Conservation (phyloP, 192 early-diverging fungal genomes). For the Radiomyces spectabilis region DNA sequence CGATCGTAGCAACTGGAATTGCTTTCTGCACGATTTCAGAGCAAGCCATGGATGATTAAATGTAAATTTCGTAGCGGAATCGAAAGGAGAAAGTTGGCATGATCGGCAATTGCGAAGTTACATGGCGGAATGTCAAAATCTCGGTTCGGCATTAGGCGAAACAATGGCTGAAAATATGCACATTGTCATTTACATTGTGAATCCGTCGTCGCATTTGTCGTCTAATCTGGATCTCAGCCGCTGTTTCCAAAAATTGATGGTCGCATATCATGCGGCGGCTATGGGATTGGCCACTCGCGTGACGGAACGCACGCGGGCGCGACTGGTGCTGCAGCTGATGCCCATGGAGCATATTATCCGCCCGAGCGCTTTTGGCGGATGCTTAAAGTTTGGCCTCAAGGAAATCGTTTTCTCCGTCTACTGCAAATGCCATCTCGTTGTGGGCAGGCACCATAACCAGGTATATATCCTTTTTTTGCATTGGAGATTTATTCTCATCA, state of each 20-base stretch:
- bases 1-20: too few relatives aligned
- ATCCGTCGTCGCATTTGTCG: conserved; percentile 37
- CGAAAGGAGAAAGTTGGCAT: conserved; percentile 25
- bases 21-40: too few relatives aligned
- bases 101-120: conserved; percentile 39
- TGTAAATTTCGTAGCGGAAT: conserved; percentile 15
- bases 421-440: conserved; percentile 34
- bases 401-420: conserved; percentile 50
- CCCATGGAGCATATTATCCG: conserved; percentile 44
- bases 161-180: conserved; percentile 28
- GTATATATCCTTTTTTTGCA: neutral
- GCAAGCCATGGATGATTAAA: too few relatives aligned
- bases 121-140: conserved; percentile 33
- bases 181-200: conserved; percentile 44
- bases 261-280: conserved; percentile 25
- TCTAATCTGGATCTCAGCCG: conserved; percentile 37
- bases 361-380: conserved; percentile 40
- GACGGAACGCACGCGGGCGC: conserved; percentile 28
- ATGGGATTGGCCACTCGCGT: conserved; percentile 18
- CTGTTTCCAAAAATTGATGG: conserved; percentile 40
- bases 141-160: conserved; percentile 34
- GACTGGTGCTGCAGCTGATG: conserved; percentile 37
- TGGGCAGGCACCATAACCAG: conserved; percentile 26
- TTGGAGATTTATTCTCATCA: too few relatives aligned
- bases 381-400: conserved; percentile 37